Conservation (phyloP, 768 basidiomycete genomes). For the Pleurotus djamor region DNA sequence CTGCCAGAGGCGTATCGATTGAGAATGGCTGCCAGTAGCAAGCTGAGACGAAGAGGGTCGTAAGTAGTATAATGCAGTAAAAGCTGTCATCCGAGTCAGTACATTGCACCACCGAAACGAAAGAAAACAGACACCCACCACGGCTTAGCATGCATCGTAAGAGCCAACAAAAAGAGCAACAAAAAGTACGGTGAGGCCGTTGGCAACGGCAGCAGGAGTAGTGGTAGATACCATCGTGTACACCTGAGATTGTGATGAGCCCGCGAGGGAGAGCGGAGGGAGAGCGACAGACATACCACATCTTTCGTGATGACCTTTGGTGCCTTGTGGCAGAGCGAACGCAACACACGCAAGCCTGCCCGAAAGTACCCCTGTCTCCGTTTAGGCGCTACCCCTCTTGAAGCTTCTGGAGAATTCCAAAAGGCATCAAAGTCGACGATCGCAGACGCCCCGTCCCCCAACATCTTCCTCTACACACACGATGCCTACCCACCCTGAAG, state of each 20-base stretch:
- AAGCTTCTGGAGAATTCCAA: conserved; percentile 46
- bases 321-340: not conserved
- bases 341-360: not conserved
- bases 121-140: conserved; percentile 50
- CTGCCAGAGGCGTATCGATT: conserved; percentile 56
- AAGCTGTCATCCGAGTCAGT: conserved; percentile 44
- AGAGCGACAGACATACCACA: conserved; percentile 50
- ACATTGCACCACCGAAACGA: not conserved
- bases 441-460: conserved; percentile 13
- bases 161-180: conserved; percentile 70
- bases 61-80: conserved; percentile 82
- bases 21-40: conserved; percentile 90
- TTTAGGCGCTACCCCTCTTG: conserved; percentile 9
- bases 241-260: conserved; percentile 49
- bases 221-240: conserved; percentile 82
- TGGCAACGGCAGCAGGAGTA: conserved; percentile 74
- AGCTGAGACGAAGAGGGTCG: conserved; percentile 82
- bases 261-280: not conserved
- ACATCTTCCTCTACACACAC: conserved; percentile 16
- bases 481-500: conserved; percentile 74
- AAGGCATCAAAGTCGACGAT: conserved; percentile 15
- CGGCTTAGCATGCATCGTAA: conserved; percentile 79
- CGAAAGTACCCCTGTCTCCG: not conserved
- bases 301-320: conserved; percentile 12
- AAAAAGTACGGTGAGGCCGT: conserved; percentile 82